Percentiles rank a stretch among this genome's conserved stretches.
Conservation (phyloP, 495 filamentous ascomycete genomes). For the Terfezia claveryi region DNA sequence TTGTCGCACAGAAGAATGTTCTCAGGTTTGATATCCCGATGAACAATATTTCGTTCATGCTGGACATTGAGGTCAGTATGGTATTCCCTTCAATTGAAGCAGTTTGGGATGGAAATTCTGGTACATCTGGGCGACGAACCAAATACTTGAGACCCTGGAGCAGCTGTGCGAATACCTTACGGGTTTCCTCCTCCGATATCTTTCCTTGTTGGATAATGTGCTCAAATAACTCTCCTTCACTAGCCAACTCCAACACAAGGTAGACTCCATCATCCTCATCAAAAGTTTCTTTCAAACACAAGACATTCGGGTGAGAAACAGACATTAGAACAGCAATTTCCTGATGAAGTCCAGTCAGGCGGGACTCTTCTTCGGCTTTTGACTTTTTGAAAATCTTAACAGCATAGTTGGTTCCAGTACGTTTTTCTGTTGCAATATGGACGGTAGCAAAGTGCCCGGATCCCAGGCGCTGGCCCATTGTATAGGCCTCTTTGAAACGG, state of each 20-base stretch:
- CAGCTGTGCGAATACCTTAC: slow-evolving; percentile 73
- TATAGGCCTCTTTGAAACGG: slow-evolving; percentile 69
- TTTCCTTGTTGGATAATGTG: slow-evolving; percentile 74
- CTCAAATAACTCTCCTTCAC: slow-evolving; percentile 90
- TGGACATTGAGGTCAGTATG: slow-evolving; percentile 18
- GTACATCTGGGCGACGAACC: slow-evolving; percentile 31
- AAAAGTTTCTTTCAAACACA: slow-evolving; percentile 89
- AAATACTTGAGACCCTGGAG: slow-evolving; percentile 89
- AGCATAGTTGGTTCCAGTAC: slow-evolving; percentile 61
- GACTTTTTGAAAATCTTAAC: slow-evolving; percentile 85
- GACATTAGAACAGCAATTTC: slow-evolving; percentile 93
- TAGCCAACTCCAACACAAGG: slow-evolving; percentile 72
- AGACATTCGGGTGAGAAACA: slow-evolving; percentile 82
- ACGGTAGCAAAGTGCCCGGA: slow-evolving; percentile 96
- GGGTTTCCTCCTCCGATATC: slow-evolving; percentile 58
- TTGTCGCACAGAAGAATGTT: slow-evolving; percentile 83
- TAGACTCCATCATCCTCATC: slow-evolving; percentile 82
- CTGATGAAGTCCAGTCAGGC: slow-evolving; percentile 68
- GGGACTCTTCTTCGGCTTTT: slow-evolving; percentile 56
- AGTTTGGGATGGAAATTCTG: background rate
- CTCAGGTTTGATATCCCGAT: slow-evolving; percentile 97
- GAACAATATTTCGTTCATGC: slow-evolving; percentile 95
- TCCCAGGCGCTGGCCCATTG: slow-evolving; percentile 62
- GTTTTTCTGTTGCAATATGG: slow-evolving; percentile 69
- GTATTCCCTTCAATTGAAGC: background rate